Percentiles rank a stretch among this genome's conserved stretches.
These are phyloP conservation scores for Chaetomiaceae sp. DNA, from an alignment of 2,329 filamentous ascomycete genomes.

Conservation along the genomic window DNA sequence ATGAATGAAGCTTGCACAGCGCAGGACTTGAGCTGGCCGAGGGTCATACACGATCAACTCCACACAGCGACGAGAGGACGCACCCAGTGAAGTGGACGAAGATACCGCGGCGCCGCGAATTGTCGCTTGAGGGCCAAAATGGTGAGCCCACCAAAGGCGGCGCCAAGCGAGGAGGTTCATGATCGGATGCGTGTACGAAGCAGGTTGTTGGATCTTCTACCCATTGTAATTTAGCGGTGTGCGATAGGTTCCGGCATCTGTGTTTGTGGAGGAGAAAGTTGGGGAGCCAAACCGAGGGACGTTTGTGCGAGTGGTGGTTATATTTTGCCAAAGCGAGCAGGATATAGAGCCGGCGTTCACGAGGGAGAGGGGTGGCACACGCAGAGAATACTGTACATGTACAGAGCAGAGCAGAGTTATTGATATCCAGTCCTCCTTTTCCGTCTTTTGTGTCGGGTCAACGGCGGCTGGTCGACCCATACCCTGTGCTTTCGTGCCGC, in stretches of 20 bases:
- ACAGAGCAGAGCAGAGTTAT: constrained; percentile 9
- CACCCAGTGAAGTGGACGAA: not conserved
- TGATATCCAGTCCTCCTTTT: constrained; percentile 9
- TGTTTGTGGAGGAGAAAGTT: not conserved
- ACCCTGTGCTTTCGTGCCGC: constrained; percentile 65
- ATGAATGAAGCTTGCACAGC: constrained; percentile 14
- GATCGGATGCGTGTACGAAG: constrained; percentile 9
- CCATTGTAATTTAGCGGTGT: constrained; percentile 14
- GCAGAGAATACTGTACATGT: constrained; percentile 6
- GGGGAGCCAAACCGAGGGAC: not conserved
- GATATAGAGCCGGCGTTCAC: constrained; percentile 15
- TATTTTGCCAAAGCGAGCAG: constrained; percentile 7
- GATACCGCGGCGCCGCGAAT: not conserved
- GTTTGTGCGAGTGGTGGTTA: constrained; percentile 1
- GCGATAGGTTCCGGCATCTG: constrained; percentile 11
- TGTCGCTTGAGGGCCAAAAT: not conserved
- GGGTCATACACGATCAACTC: not conserved
- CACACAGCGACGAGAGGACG: not conserved
- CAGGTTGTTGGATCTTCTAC: not conserved
- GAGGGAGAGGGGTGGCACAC: not conserved
- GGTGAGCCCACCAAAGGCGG: not conserved
- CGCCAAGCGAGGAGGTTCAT: constrained; percentile 3
- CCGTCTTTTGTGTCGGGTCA: constrained; percentile 28
- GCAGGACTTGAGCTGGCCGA: not conserved
- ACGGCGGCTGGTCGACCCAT: constrained; percentile 62